Base-by-base conservation (phyloP, 1,139 yeast species). In the Candida sp. region DNA sequence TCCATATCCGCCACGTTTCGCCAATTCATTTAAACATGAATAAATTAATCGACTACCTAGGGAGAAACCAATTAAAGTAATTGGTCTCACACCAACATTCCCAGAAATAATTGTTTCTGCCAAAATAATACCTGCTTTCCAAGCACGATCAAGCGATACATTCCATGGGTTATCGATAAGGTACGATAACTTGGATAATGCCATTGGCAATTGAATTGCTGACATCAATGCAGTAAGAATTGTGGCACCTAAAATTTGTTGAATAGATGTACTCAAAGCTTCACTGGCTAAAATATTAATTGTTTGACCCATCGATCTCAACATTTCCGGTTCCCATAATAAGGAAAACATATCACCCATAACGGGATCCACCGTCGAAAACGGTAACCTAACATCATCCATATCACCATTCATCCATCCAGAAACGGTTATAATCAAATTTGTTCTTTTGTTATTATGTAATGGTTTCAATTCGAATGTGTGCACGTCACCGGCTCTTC, bases 261-360 rank as follows among this genome's bases (percentile, higher is more conserved):
- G 99, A 39, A 95, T 84, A 4, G 97, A 88, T 51, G 93, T 93
- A 0, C 96, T 82, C 44, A 95, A 73, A 0, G 96, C 95, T 63
- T 95, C 99, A 36, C 95, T 87, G 0, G 99, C 99, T 45, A 95
- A 74, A 56, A 95, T 91, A 49, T 82, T 81, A 50, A 95, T 91
- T 0, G 99, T 95, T 61, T 93, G 97, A 56, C 99, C 99, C 81
- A 89, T 90, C 41, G 96, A 87, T 49, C 82, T 87, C 56, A 95
- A 79, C 95, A 95, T 88, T 55, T 95, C 99, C 0, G 99, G 99
- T 62, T 95, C 99, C 99, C 99, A 95, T 39, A 87, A 69, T 12
- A 95, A 72, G 0, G 98, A 89, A 56, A 87, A 87, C 54, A 93
- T 69, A 63, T 95, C 99, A 9, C 99, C 99, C 95, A 93, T 90